Base-by-base conservation (phyloP, 495 filamentous ascomycete species). In the Annulohypoxylon maeteangense region DNA sequence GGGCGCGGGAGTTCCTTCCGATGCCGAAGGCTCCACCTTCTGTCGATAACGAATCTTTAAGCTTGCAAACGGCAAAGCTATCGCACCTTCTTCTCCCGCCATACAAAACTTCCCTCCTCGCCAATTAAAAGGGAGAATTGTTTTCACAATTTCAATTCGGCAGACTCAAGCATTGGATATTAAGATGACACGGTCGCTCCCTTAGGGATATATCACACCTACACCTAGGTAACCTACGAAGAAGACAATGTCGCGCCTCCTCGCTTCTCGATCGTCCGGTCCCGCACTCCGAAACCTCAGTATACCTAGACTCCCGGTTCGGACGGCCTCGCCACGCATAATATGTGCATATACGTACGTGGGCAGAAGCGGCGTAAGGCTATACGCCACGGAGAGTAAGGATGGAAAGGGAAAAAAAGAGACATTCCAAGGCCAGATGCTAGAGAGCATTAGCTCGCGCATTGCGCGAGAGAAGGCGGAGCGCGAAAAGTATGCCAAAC, bases 351-450 rank as follows among this genome's bases (percentile, higher is more conserved):
- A 51, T 55, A 47, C 48, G n/a, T 40, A 40, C n/a, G 3, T 40
- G 2, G n/a, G 36, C 4, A 40, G 36, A 12, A 42, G 58, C 2
- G 32, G 38, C 45, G 5, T 20, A 22, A 70, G 75, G 16, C 63
- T 65, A 7, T 77, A 77, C 27, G 68, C 73, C 0, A 65, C 70
- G 1, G 62, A 72, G 27, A 77, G 67, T 14, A 78, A 78, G 22
- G 40, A 44, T 20, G 40, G 40, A 1, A 74, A 74, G 50, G 71
- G 74, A 1, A 60, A 57, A 38, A 62, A 63, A 14, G 79, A 75
- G 47, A 87, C 88, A 3, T 98, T 99, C 83, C 89, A 92, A 69
- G 91, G 89, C 16, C 95, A 99, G 82, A 82, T 99, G 64, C 94
- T 93, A 63, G 89, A 95, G 74, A 96, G 92, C 71, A 95, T 94